Base-by-base conservation (phyloP, 1,139 yeast species). In the Pichia sorboxylosa region DNA sequence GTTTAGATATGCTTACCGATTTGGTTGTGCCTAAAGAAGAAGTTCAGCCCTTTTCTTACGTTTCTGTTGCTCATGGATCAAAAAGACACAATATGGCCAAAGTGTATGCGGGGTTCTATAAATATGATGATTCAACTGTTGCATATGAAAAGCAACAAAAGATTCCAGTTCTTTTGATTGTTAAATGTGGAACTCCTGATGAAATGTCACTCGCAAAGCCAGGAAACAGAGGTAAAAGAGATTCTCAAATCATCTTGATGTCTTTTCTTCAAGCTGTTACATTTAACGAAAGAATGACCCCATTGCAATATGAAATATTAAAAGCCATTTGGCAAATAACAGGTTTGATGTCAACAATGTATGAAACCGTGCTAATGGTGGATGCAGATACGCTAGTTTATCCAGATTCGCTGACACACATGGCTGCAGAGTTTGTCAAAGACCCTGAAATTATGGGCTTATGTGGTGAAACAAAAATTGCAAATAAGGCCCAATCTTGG, bases 1-100 rank as follows among this genome's bases (percentile, higher is more conserved):
- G 77, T 13, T 58, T 90, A 37, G 71, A 71, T 35, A 78, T 90
- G 92, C 83, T 90, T 90, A 72, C 77, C 11, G 94, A 87, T 53
- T 78, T 85, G 44, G 64, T 72, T 9, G 62, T 66, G 22, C 80
- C 84, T 1, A 68, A 66, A 10, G 93, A 83, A 20, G 74, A 79
- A 18, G 95, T 84, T 13, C 58, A 69, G 48, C 70, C 94, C 1
- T 66, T 73, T 47, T 84, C 96, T 1, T 87, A 90, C 53, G 94
- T 90, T 30, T 93, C 97, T 7, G 96, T 90, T 33, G 94, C 94
- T 2, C 80, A 78, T 49, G 97, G 97, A 42, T 52, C 82, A 7
- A 85, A 83, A 58, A 78, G 97, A 54, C 97, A 87, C 51, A 90
- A 90, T 53, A 84, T 84, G 94, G 96, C 97, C n/a, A 85, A 85